Percentiles rank a stretch among this genome's conserved stretches.
Conservation (phyloP, 106 monocot species). For the Dendrobium huoshanense region DNA sequence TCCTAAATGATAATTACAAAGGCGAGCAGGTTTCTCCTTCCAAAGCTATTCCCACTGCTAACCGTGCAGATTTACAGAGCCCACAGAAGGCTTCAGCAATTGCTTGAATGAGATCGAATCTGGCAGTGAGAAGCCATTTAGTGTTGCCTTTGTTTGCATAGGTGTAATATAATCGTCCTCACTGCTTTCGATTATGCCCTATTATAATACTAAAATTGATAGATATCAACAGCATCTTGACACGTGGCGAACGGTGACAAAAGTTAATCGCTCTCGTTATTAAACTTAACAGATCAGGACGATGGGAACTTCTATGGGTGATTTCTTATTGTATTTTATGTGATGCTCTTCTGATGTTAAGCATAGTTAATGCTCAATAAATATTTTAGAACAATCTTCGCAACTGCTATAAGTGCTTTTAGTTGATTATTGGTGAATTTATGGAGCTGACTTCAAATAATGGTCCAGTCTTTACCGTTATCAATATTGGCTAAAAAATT, state of each 20-base stretch:
- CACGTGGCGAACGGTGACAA: neutral
- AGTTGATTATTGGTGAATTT: neutral
- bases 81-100: neutral
- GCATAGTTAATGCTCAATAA: neutral
- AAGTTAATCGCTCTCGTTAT: neutral
- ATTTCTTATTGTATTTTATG: neutral
- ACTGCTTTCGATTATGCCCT: neutral
- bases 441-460: too few species aligned
- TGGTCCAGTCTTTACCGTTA: too few species aligned
- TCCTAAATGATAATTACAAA: neutral
- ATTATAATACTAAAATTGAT: neutral
- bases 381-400: neutral
- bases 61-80: neutral
- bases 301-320: neutral
- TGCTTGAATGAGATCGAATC: neutral
- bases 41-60: neutral
- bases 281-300: neutral
- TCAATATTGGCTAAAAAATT: too few species aligned
- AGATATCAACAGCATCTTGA: conserved; percentile 1
- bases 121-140: neutral
- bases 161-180: neutral
- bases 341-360: neutral
- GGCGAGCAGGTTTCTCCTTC: conserved; percentile 3
- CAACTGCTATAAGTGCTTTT: neutral
- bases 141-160: neutral